Conservation (phyloP, 2,329 filamentous ascomycete species). For the Neopestalotiopsis rosae region DNA sequence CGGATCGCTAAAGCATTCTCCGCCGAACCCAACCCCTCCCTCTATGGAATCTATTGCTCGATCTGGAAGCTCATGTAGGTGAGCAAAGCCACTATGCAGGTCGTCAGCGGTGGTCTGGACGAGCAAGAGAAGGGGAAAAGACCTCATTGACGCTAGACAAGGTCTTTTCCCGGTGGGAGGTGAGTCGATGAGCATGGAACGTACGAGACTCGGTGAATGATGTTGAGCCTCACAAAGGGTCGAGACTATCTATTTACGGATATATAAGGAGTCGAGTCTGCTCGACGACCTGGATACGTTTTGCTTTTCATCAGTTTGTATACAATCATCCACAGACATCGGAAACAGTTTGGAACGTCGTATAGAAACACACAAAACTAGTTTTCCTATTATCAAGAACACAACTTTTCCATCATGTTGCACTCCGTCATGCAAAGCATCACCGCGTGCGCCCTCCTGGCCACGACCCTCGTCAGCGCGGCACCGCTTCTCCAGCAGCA, state of each 20-base stretch:
- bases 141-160: not conserved
- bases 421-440: not conserved
- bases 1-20: not conserved
- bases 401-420: not conserved
- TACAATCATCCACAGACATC: not conserved
- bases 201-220: not conserved
- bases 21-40: not conserved
- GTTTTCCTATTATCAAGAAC: not conserved
- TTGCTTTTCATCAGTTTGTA: not conserved
- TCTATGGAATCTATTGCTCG: not conserved
- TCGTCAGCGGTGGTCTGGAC: not conserved
- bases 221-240: not conserved
- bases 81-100: conserved; percentile 1
- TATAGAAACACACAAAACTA: not conserved
- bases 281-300: not conserved
- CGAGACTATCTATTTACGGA: not conserved
- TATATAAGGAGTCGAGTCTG: not conserved
- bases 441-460: not conserved
- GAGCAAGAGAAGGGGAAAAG: not conserved
- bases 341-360: not conserved
- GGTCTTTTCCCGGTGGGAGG: not conserved
- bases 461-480: not conserved
- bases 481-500: not conserved
- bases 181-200: not conserved
- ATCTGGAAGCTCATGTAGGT: not conserved